Base-by-base conservation (phyloP, 257 asterid genomes). In the Jaltomata sinuosa region DNA sequence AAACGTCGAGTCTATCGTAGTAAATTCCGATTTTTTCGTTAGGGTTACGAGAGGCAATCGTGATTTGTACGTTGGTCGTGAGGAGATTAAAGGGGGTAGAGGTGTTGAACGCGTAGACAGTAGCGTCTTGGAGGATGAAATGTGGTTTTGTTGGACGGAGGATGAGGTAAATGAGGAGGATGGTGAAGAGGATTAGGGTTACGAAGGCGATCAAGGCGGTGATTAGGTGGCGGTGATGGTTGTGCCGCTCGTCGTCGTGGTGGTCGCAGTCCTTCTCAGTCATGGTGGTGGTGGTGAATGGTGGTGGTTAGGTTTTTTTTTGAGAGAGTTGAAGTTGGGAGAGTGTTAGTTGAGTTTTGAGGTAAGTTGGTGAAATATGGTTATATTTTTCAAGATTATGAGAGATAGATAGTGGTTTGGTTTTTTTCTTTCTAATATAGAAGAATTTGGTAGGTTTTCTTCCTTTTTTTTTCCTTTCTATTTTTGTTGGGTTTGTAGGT, bases 71-170 rank as follows among this genome's bases (percentile, higher is more conserved):
- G 85, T 27, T 84, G 80, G 95, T 67, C 18, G 97, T 85, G 84
- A 92, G 97, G 82, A 87, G 42, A 61, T 81, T 90, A 2, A 36
- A 36, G 52, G 93, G 89, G 11, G 89, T 2, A 8, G 97, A 87
- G 83, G 92, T 61, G 92, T 93, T 94, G 91, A 93, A 90, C 81
- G 92, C 90, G 89, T 89, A 89, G 29, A 94, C 83, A 62, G 97
- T 90, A 85, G 90, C 93, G 82, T 94, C 98, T 45, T 91, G 95
- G 88, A 92, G 97, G 89, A 87, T 36, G 90, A 94, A 89, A 1
- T 79, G 92, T 2, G 97, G 98, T 16, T 94, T 95, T 19, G 94
- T 15, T 8, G 97, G 98, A 42, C 91, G 96, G 87, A 90, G 94
- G 89, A 95, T 89, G 83, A 93, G 93, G 88, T 86, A 95, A 1